Evolutionary conservation across 1,284 basidiomycete species (phyloP).

Genomic region (Marasmius oreades): DNA sequence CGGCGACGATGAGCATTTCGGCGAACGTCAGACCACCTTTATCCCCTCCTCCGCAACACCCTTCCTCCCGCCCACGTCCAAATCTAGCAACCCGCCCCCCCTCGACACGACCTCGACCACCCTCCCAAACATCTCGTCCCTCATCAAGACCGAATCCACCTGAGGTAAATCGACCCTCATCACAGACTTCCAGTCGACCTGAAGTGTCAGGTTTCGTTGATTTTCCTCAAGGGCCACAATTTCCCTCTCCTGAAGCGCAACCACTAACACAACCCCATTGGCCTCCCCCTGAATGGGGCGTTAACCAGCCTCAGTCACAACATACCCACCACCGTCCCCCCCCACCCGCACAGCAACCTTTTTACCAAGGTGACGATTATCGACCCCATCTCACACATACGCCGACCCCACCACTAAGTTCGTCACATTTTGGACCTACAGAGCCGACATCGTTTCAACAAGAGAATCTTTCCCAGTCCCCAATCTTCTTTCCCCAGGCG

Average conservation of each 20-base stretch:
- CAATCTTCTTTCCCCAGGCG: background rate
- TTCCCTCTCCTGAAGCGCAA: slow-evolving; percentile 27
- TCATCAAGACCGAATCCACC: slow-evolving; percentile 13
- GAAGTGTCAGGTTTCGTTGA: background rate
- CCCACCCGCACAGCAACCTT: background rate
- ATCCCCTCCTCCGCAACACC: slow-evolving; percentile 22
- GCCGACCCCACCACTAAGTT: background rate
- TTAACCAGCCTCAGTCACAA: slow-evolving; percentile 6
- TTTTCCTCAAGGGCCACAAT: slow-evolving; percentile 9
- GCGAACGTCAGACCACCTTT: slow-evolving; percentile 1
- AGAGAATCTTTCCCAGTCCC: background rate
- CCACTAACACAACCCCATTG: slow-evolving; percentile 34
- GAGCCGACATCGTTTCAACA: background rate
- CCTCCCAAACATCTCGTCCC: slow-evolving; percentile 13
- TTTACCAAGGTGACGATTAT: background rate
- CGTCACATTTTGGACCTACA: background rate
- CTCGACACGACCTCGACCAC: slow-evolving; percentile 15
- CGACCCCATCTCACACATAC: background rate
- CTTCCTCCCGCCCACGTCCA: slow-evolving; percentile 18
- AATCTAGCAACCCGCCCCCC: slow-evolving; percentile 14
- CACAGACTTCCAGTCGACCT: slow-evolving; percentile 2
- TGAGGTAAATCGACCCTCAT: slow-evolving; percentile 12
- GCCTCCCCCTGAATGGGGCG: slow-evolving; percentile 46
- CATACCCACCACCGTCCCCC: background rate
- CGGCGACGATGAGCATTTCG: background rate